Base-by-base conservation (phyloP, 768 basidiomycete species). In the Lactarius indigo region DNA sequence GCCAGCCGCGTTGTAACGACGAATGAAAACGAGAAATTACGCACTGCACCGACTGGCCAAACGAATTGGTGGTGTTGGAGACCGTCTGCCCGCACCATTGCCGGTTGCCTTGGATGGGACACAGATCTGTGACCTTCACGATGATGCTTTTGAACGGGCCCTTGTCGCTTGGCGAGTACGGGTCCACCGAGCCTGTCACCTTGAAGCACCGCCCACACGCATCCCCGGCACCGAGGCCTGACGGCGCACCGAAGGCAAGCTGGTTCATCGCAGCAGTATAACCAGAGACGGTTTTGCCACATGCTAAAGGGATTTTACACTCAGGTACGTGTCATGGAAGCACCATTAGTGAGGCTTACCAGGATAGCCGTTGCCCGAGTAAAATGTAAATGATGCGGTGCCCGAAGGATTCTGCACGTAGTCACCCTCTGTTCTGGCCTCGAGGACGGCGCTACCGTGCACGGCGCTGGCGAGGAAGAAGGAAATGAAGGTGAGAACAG, bases 201-300 rank as follows among this genome's bases (percentile, higher is more conserved):
- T 79, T 75, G 73, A 87, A 87, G 78, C 86, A 87, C 41, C 85
- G 83, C 15, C 85, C 86, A 68, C 85, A 87, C 8, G 83, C 86
- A 73, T 85, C 86, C 20, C 86, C 85, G 2, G 84, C 75, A 12
- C 85, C 85, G 0, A 74, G 31, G 0, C 84, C 84, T n/a, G 84
- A 81, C 20, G 74, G 61, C 4, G 83, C 76, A 54, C 85, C 85
- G 64, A 84, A 87, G 1, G 84, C 75, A 30, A 86, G 79, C 74
- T 86, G 84, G 73, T 79, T 85, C 20, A 87, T 80, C 5, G 85
- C 85, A 9, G 85, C 84, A 6, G 84, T 84, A 72, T 75, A 86
- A 3, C 85, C 85, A 84, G 70, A 74, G 3, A 79, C 83, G 23
- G 78, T 69, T 65, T 79, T 77, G 7, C 86, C 85, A 70, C 86